Percentiles rank a stretch among this genome's conserved stretches.
Conservation (phyloP, 306 rosid genomes). For the Abrus pulchellus region DNA sequence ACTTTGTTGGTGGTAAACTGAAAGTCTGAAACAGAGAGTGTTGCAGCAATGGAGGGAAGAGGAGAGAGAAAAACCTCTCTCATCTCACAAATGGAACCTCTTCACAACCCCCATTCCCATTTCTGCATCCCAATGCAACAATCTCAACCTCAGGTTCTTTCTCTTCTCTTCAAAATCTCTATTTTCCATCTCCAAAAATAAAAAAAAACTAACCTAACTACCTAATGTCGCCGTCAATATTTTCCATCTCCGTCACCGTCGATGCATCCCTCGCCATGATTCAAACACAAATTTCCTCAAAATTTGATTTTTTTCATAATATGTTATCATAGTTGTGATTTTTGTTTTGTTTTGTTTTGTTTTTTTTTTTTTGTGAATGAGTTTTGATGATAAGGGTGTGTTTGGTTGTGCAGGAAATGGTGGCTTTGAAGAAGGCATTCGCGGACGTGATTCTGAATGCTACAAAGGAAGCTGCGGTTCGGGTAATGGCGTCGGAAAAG, state of each 20-base stretch:
- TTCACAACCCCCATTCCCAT: slow-evolving; percentile 6
- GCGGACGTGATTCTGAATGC: slow-evolving; percentile 84
- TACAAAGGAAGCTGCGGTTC: slow-evolving; percentile 79
- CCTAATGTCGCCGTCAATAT: slow-evolving; percentile 1
- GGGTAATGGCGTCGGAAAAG: slow-evolving; percentile 73
- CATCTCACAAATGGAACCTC: slow-evolving; percentile 19
- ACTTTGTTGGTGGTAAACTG: no score
- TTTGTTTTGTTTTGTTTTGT: background rate
- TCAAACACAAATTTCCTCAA: background rate
- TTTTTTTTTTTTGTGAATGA: background rate
- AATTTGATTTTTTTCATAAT: background rate
- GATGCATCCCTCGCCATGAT: background rate
- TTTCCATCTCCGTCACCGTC: background rate
- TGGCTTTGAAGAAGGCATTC: slow-evolving; percentile 80
- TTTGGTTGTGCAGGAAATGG: slow-evolving; percentile 59
- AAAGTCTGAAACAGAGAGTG: no score
- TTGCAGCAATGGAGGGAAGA: slow-evolving; percentile 24
- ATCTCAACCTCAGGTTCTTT: slow-evolving; percentile 54
- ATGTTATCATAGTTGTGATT: background rate
- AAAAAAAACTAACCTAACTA: slow-evolving; percentile 30
- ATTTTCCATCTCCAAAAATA: background rate
- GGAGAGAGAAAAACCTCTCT: background rate
- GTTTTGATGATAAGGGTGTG: background rate
- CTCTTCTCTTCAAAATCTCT: slow-evolving; percentile 13
- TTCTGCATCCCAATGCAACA: slow-evolving; percentile 50